Conservation (phyloP, 1,284 basidiomycete species). For the Cryptococcus floricola region DNA sequence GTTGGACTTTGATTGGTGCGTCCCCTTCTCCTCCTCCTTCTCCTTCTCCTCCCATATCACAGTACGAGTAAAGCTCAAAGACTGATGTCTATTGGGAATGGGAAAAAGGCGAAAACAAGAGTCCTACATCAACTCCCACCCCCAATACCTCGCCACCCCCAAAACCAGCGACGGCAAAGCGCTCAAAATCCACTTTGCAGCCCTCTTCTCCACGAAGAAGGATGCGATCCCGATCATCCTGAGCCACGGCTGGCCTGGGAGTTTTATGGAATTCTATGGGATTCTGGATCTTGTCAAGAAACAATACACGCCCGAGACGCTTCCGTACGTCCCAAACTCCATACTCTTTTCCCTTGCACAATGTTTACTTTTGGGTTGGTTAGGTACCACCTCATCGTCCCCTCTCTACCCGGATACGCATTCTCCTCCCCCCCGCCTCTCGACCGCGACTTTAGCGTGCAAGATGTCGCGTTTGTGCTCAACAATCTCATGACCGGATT, state of each 20-base stretch:
- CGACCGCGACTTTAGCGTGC: slow-evolving; percentile 33
- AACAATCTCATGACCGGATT: slow-evolving; percentile 45
- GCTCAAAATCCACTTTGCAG: slow-evolving; percentile 41
- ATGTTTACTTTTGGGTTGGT: too few relatives aligned
- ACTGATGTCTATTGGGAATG: neutral
- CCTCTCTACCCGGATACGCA: slow-evolving; percentile 39
- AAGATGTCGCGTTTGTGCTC: slow-evolving; percentile 34
- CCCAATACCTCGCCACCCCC: slow-evolving; percentile 26
- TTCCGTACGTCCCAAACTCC: slow-evolving; percentile 28
- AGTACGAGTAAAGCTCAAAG: neutral
- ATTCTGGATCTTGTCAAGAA: slow-evolving; percentile 25
- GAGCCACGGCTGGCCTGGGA: slow-evolving; percentile 47
- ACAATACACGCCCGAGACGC: slow-evolving; percentile 26
- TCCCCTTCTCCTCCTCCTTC: neutral
- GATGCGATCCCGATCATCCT: slow-evolving; percentile 42
- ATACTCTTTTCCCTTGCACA: too few relatives aligned
- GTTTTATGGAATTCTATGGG: slow-evolving; percentile 40
- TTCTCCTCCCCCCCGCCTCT: slow-evolving; percentile 39
- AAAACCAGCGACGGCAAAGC: slow-evolving; percentile 20
- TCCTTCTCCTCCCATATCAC: too few relatives aligned
- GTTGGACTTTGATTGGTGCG: slow-evolving; percentile 25
- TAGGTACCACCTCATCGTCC: slow-evolving; percentile 35
- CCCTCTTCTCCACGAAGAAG: slow-evolving; percentile 26
- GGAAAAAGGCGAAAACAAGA: slow-evolving; percentile 27
- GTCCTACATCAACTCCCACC: slow-evolving; percentile 24